Conservation (phyloP, 495 filamentous ascomycete genomes). For the Hypomontagnella monticulosa region DNA sequence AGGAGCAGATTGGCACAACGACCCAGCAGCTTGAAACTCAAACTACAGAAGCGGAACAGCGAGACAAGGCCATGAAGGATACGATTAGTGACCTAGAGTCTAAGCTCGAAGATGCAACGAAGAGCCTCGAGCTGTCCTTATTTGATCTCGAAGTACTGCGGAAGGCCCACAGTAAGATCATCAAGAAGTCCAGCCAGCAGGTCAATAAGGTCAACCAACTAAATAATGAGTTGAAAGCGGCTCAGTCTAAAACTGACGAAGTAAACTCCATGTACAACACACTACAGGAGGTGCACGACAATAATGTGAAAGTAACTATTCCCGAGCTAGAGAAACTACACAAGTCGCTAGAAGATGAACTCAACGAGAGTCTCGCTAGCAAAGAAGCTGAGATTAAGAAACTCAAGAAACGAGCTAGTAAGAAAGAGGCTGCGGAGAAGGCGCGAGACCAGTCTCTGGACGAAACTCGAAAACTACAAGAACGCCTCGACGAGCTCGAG, state of each 20-base stretch:
- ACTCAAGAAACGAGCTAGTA: not conserved
- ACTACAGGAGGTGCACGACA: not conserved
- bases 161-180: not conserved
- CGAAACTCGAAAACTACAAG: constrained; percentile 5
- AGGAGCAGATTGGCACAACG: not conserved
- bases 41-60: not conserved
- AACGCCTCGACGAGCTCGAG: constrained; percentile 10
- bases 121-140: no score
- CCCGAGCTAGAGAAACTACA: not conserved
- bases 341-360: not conserved
- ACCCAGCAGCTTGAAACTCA: constrained; percentile 2
- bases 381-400: constrained; percentile 1
- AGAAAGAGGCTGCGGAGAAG: not conserved
- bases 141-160: no score
- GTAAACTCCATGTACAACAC: not conserved
- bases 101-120: constrained; percentile 4
- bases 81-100: constrained; percentile 4
- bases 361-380: not conserved
- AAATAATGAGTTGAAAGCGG: not conserved
- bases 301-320: not conserved
- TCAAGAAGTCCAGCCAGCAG: not conserved
- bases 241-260: not conserved
- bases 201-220: not conserved
- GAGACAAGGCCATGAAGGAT: not conserved
- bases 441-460: not conserved